phyloP scores from a whole-genome alignment of 441 rosid species.

The Corymbia calophylla region DNA sequence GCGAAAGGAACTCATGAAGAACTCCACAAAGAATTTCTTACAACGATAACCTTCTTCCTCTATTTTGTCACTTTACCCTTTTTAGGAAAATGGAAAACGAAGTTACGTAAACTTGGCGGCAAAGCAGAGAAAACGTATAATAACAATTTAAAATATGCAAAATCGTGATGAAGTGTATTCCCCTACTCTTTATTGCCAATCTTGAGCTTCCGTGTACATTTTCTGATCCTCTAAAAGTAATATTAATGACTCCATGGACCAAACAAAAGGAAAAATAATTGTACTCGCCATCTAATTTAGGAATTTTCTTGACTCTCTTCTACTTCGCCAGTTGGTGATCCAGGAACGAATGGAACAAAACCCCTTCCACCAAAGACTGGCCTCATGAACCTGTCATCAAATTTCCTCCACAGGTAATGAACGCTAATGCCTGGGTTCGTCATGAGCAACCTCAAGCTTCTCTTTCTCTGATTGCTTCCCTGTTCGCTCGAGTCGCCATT shows the following conservation, averaged over 20 bases:
- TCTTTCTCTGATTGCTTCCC: conserved; percentile 5
- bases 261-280: neutral
- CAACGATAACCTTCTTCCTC: neutral
- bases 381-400: conserved; percentile 64
- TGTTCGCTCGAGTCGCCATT: conserved; percentile 23
- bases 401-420: conserved; percentile 62
- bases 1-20: neutral
- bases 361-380: conserved; percentile 67
- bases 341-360: conserved; percentile 25
- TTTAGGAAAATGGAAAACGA: neutral
- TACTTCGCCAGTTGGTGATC: conserved; percentile 26
- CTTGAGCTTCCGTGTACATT: neutral
- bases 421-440: conserved; percentile 43
- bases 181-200: neutral
- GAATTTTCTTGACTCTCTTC: conserved; percentile 17
- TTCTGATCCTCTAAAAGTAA: neutral
- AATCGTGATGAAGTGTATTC: neutral
- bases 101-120: neutral
- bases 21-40: neutral
- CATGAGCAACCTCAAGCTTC: conserved; percentile 39
- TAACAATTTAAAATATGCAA: neutral
- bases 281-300: neutral
- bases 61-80: neutral
- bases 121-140: neutral
- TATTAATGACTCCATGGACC: neutral